Evolutionary conservation across 164 flowering plant genomes (phyloP).

Genomic region (Chimonanthus praecox): DNA sequence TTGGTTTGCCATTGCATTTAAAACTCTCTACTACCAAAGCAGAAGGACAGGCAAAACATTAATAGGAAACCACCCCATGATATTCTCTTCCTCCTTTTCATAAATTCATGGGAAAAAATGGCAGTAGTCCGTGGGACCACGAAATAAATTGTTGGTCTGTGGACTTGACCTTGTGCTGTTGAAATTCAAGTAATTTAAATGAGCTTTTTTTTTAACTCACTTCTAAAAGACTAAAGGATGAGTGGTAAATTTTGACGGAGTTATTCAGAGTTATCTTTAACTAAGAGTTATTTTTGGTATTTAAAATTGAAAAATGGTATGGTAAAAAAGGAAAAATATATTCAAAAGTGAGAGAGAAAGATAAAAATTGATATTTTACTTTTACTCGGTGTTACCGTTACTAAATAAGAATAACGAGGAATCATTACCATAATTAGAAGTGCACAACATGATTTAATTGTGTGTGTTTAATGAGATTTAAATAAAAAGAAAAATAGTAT

Average conservation of each 20-base stretch:
- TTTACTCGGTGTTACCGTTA: too few relatives aligned
- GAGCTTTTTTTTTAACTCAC: background rate
- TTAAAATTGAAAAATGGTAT: too few relatives aligned
- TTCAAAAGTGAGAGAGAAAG: too few relatives aligned
- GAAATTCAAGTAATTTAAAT: background rate
- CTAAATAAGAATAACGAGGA: too few relatives aligned
- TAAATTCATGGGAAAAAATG: background rate
- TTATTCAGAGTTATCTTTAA: too few relatives aligned
- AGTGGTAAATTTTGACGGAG: background rate
- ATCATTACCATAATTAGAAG: too few relatives aligned
- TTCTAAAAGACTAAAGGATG: background rate
- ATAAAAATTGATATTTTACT: too few relatives aligned
- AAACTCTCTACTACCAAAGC: conserved; percentile 43
- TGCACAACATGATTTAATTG: too few relatives aligned
- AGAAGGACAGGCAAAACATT: conserved; percentile 38
- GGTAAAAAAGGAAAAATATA: too few relatives aligned
- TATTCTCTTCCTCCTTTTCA: conserved; percentile 14
- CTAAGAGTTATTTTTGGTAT: too few relatives aligned
- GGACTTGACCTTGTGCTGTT: background rate
- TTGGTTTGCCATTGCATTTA: conserved; percentile 38
- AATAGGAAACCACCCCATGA: conserved; percentile 16
- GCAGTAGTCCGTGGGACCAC: background rate
- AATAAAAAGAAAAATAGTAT: too few relatives aligned
- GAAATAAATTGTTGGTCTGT: background rate
- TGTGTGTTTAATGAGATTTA: too few relatives aligned